Conservation (phyloP, 2,329 filamentous ascomycete genomes). For the Arthrocladium fulminans region DNA sequence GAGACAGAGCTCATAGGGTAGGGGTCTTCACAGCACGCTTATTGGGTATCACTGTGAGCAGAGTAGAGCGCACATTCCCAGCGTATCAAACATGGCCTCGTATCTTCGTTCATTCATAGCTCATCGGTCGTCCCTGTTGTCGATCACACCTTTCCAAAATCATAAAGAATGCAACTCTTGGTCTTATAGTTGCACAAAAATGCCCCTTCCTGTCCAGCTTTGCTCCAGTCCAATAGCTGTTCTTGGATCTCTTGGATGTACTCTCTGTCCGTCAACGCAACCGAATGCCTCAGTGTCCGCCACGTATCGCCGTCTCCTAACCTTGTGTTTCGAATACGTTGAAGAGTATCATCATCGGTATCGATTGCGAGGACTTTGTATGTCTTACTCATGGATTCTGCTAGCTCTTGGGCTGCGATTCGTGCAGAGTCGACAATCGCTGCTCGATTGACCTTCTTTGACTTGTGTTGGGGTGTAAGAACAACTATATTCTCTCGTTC, state of each 20-base stretch:
- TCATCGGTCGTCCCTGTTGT: not conserved
- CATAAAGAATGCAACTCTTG: slow-evolving; percentile 13
- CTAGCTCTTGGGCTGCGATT: slow-evolving; percentile 9
- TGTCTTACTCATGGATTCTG: slow-evolving; percentile 7
- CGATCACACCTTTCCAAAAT: slow-evolving; percentile 8
- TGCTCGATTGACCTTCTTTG: slow-evolving; percentile 84
- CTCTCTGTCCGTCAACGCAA: slow-evolving; percentile 6
- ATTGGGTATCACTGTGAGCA: not conserved
- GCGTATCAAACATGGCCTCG: not conserved
- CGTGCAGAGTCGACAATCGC: slow-evolving; percentile 59
- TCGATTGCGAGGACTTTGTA: slow-evolving; percentile 9
- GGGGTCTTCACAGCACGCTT: too few species aligned
- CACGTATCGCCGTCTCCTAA: slow-evolving; percentile 7
- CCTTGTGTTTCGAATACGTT: slow-evolving; percentile 19
- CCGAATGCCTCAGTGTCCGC: slow-evolving; percentile 2
- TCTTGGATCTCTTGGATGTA: slow-evolving; percentile 10
- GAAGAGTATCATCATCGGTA: slow-evolving; percentile 6
- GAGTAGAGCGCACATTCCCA: too few species aligned
- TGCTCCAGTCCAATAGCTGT: slow-evolving; percentile 2
- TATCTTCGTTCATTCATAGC: not conserved
- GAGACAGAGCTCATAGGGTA: too few species aligned
- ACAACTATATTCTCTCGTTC: slow-evolving; percentile 62
- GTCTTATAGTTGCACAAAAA: slow-evolving; percentile 9
- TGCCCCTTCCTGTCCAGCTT: slow-evolving; percentile 5
- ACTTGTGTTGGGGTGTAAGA: slow-evolving; percentile 70